Evolutionary conservation across 768 basidiomycete species (phyloP), one percentile per base, ranked within the genome.

Genomic region (Holtermanniella nyarrowii): DNA sequence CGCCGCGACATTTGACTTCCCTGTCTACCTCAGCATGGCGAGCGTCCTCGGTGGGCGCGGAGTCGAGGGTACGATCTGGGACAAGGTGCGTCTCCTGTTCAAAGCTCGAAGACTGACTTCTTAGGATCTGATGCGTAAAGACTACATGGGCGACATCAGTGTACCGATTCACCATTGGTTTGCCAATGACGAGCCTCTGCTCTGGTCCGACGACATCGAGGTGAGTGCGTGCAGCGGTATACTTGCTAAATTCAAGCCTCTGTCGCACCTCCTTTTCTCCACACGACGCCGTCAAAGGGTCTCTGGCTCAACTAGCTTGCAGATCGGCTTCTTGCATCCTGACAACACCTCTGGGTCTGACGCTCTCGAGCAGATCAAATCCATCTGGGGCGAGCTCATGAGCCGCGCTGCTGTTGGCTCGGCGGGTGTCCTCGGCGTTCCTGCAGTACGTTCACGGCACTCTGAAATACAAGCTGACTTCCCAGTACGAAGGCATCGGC

Each of bases 51-150:
- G 65, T 14, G 66, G 66, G 4, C 46, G 68, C 24, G 69, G 72
- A 2, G 26, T 96, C 41, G 90, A 96, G 71, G 75, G 88, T 26
- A 82, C 95, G 12, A 77, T 90, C 0, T 99, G 93, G 91, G 90
- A 91, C 72, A 89, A 84, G 74, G 91, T 63, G 26, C 46, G 66
- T 42, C 22, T 16, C 2, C 26, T 11, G 13, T 3, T 3, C 14
- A 18, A 14, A 7, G 39, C 20, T 23, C 16, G 21, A 4, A 16
- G 24, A 51, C 16, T 26, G 25, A 5, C 12, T 39, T 44, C 12
- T 44, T 45, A 96, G 71, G 69, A 74, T 26, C 75, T 86, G 58
- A 69, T 89, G 62, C 79, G 77, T 62, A 95, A 90, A 74, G 93
- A 96, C 42, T 99, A 95, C 68, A 77, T 99, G 14, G 95, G 95